Evolutionary conservation across 345 rosid genomes (phyloP).

Genomic region (Syzygium aromaticum): DNA sequence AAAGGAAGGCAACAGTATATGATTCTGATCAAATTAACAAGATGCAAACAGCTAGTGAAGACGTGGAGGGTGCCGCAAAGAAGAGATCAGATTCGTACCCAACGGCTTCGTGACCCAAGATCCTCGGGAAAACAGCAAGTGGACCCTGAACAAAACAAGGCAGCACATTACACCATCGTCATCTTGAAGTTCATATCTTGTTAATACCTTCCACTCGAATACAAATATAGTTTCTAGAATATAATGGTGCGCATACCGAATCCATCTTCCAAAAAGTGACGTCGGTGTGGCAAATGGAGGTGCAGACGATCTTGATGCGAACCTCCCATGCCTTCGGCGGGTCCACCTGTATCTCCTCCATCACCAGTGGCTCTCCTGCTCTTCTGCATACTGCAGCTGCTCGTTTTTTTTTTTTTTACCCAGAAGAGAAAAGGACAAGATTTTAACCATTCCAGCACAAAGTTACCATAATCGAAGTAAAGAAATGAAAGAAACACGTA

Average conservation of each 20-base stretch:
- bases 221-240: not conserved
- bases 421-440: not conserved
- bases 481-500: not conserved
- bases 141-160: conserved; percentile 31
- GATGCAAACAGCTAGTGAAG: not conserved
- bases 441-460: not conserved
- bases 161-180: not conserved
- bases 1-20: not conserved
- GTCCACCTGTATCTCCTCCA: conserved; percentile 63
- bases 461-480: not conserved
- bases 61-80: not conserved
- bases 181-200: not conserved
- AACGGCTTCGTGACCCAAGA: conserved; percentile 71
- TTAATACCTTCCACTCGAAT: not conserved
- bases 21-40: not conserved
- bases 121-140: conserved; percentile 32
- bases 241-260: conserved; percentile 7
- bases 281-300: conserved; percentile 64
- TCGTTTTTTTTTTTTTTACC: not conserved
- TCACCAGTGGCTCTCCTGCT: conserved; percentile 37
- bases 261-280: conserved; percentile 36
- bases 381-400: conserved; percentile 56
- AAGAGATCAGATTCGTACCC: conserved; percentile 27
- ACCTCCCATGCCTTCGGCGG: conserved; percentile 68
- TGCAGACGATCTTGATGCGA: conserved; percentile 60